phyloP scores from a whole-genome alignment of 768 basidiomycete species.

The Boletus rubescentipes region DNA sequence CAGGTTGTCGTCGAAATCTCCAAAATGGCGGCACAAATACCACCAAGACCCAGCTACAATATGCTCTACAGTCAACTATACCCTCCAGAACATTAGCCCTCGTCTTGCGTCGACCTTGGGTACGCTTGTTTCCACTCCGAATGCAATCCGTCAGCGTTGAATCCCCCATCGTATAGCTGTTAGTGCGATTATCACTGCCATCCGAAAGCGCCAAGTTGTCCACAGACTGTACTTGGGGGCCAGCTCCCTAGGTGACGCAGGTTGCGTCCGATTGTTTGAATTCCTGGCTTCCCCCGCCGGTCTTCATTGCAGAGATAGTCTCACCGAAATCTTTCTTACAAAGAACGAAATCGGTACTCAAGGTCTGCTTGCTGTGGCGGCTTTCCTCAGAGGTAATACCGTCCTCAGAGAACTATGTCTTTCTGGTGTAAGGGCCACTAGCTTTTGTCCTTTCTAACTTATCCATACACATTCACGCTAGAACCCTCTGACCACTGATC shows the following conservation, averaged over 20 bases:
- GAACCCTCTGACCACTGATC: constrained; percentile 43
- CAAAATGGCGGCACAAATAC: constrained; percentile 27
- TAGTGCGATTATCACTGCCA: constrained; percentile 45
- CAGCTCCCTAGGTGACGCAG: constrained; percentile 58
- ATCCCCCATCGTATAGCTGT: constrained; percentile 41
- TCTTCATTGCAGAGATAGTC: constrained; percentile 35
- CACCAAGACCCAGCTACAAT: constrained; percentile 30
- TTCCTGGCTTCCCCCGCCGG: constrained; percentile 54
- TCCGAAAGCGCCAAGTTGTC: constrained; percentile 46
- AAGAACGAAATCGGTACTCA: constrained; percentile 53
- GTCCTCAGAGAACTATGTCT: constrained; percentile 51
- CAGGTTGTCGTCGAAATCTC: constrained; percentile 18
- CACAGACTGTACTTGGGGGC: constrained; percentile 54
- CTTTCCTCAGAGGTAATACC: constrained; percentile 48
- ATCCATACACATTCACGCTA: constrained; percentile 22
- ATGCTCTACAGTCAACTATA: constrained; percentile 23
- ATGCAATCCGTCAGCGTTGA: neutral
- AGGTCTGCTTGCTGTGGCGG: constrained; percentile 53
- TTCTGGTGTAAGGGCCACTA: constrained; percentile 48
- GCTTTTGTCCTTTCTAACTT: neutral
- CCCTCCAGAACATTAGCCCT: constrained; percentile 27
- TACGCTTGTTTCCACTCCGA: constrained; percentile 6
- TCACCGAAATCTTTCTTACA: constrained; percentile 59
- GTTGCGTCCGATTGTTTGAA: constrained; percentile 51
- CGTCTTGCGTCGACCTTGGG: constrained; percentile 31